phyloP scores from a whole-genome alignment of 495 filamentous ascomycete species.

The Penicillium verhagenii region DNA sequence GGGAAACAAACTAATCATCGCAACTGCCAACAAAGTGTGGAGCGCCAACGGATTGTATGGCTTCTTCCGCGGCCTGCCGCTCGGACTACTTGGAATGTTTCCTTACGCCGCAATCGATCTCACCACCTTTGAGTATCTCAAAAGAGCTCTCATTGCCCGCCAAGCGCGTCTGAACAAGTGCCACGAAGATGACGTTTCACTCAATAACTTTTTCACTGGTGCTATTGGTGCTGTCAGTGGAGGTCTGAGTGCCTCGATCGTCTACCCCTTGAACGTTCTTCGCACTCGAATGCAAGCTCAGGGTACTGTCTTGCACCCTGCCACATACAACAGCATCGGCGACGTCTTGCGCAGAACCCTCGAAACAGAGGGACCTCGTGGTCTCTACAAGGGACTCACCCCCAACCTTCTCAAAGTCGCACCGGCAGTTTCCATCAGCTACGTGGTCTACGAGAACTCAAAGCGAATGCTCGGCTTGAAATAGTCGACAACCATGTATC shows the following conservation, averaged over 20 bases:
- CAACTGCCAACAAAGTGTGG: slow-evolving; percentile 84
- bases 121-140: slow-evolving; percentile 90
- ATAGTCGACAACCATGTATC: slow-evolving; percentile 34
- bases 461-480: slow-evolving; percentile 74
- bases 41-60: slow-evolving; percentile 66
- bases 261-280: slow-evolving; percentile 94
- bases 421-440: slow-evolving; percentile 94
- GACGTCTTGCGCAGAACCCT: slow-evolving; percentile 84
- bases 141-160: slow-evolving; percentile 64
- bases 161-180: slow-evolving; percentile 68
- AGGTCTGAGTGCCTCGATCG: slow-evolving; percentile 86
- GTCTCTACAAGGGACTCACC: slow-evolving; percentile 91
- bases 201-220: slow-evolving; percentile 75
- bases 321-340: slow-evolving; percentile 83
- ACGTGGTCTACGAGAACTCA: slow-evolving; percentile 95
- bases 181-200: slow-evolving; percentile 77
- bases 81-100: slow-evolving; percentile 94
- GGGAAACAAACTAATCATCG: slow-evolving; percentile 80
- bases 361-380: slow-evolving; percentile 76
- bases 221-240: slow-evolving; percentile 86
- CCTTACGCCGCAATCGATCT: slow-evolving; percentile 97
- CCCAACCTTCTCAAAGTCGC: slow-evolving; percentile 97
- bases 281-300: slow-evolving; percentile 93
- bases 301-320: slow-evolving; percentile 85
- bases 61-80: slow-evolving; percentile 89